Evolutionary conservation across 2,329 filamentous ascomycete species (phyloP).

Genomic region (Sphaerulina musiva): DNA sequence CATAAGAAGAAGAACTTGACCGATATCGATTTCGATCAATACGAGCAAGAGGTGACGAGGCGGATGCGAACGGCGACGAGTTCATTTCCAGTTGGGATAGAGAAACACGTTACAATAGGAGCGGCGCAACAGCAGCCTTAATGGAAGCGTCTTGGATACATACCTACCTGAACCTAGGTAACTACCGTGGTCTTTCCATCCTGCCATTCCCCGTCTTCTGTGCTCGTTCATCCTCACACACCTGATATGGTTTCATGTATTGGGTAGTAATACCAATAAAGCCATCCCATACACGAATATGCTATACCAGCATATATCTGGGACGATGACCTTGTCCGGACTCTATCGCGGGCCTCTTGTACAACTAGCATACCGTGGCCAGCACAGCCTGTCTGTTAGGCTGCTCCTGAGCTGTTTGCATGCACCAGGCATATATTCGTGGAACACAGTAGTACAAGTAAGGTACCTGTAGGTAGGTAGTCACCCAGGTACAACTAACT

Average conservation of each 20-base stretch:
- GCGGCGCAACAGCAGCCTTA: slow-evolving; percentile 7
- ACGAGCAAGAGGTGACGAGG: slow-evolving; percentile 29
- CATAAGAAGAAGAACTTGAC: slow-evolving; percentile 26
- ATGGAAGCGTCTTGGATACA: not conserved
- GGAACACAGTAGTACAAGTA: not conserved
- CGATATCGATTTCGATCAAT: slow-evolving; percentile 23
- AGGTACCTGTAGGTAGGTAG: too few species aligned
- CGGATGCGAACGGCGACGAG: slow-evolving; percentile 28
- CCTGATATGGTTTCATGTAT: too few species aligned
- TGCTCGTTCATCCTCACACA: too few species aligned
- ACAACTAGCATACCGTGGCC: not conserved
- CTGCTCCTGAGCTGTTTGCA: not conserved
- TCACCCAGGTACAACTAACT: not conserved
- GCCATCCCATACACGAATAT: too few species aligned
- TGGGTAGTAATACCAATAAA: too few species aligned
- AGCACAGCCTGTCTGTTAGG: not conserved
- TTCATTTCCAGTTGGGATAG: slow-evolving; percentile 11
- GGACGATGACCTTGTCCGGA: not conserved
- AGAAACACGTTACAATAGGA: slow-evolving; percentile 16
- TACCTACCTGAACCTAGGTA: too few species aligned
- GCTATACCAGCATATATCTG: not conserved
- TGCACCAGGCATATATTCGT: too few species aligned
- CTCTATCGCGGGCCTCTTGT: not conserved
- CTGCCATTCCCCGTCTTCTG: not conserved
- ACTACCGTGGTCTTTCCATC: not conserved